Percentiles rank a stretch among this genome's conserved stretches.
These are phyloP conservation scores for Wickerhamia fluorescens DNA, from an alignment of 805 yeast species.

Conservation along the genomic window DNA sequence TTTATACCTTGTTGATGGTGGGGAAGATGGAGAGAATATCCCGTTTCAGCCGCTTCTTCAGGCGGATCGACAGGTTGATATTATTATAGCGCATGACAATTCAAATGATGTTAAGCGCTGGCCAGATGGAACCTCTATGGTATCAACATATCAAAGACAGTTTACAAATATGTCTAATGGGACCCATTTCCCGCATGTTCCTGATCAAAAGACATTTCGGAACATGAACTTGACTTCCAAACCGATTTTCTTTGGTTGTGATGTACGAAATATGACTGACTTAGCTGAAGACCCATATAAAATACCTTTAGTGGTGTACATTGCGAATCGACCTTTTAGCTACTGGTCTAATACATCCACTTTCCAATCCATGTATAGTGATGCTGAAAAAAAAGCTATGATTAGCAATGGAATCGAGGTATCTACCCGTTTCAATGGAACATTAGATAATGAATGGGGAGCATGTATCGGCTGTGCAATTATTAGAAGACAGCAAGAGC, in stretches of 20 bases:
- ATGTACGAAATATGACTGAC: conserved; percentile 51
- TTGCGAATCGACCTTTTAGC: conserved; percentile 65
- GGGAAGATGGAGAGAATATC: conserved; percentile 33
- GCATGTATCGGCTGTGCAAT: conserved; percentile 80
- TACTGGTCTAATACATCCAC: conserved; percentile 66
- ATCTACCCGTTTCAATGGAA: conserved; percentile 55
- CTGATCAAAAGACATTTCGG: conserved; percentile 55
- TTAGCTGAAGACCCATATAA: conserved; percentile 17
- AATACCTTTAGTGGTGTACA: conserved; percentile 73
- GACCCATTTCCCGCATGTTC: conserved; percentile 73
- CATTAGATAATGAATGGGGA: conserved; percentile 61
- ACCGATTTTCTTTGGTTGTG: conserved; percentile 83
- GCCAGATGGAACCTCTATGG: conserved; percentile 33
- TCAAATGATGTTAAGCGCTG: conserved; percentile 26
- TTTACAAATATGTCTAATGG: conserved; percentile 39
- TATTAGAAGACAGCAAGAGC: conserved; percentile 68
- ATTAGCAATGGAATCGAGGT: conserved; percentile 70
- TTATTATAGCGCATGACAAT: conserved; percentile 32
- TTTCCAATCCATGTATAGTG: conserved; percentile 52
- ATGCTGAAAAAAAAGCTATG: conserved; percentile 49
- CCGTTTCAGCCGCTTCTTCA: conserved; percentile 35
- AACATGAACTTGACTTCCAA: conserved; percentile 52
- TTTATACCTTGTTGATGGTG: conserved; percentile 34
- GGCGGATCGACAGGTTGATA: conserved; percentile 24
- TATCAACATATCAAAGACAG: conserved; percentile 28